Evolutionary conservation across 2,329 filamentous ascomycete species (phyloP).

Genomic region (Xylariaceae sp.): DNA sequence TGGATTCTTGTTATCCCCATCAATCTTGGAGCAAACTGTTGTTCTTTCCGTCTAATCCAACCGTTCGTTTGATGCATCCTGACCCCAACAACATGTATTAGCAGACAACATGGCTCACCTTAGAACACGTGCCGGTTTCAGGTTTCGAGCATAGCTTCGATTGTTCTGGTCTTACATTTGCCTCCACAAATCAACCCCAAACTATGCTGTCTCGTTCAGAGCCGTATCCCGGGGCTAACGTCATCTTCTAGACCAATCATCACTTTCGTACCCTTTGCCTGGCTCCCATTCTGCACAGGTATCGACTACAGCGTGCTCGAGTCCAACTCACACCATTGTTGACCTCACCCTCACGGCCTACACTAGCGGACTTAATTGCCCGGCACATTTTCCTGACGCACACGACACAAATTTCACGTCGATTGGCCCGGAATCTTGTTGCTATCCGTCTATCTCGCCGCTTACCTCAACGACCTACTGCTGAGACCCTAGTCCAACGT

Average conservation of each 20-base stretch:
- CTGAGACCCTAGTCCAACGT: constrained; percentile 55
- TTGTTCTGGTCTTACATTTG: neutral
- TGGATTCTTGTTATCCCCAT: constrained; percentile 11
- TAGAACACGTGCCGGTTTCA: neutral
- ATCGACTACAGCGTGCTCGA: constrained; percentile 55
- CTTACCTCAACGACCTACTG: constrained; percentile 54
- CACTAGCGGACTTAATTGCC: constrained; percentile 55
- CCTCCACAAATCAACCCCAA: neutral
- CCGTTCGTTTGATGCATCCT: neutral
- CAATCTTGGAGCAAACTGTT: neutral
- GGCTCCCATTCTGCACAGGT: constrained; percentile 59
- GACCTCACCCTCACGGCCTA: constrained; percentile 51
- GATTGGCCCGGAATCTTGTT: constrained; percentile 58
- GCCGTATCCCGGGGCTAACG: constrained; percentile 13
- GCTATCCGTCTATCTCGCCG: constrained; percentile 60
- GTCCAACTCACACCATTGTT: constrained; percentile 51
- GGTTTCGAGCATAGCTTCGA: neutral
- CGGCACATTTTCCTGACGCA: constrained; percentile 63
- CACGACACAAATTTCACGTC: constrained; percentile 59
- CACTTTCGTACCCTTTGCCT: constrained; percentile 57
- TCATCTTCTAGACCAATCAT: constrained; percentile 48
- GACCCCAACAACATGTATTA: neutral
- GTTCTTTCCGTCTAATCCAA: constrained; percentile 3
- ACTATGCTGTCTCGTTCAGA: neutral
- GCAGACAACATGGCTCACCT: neutral